Evolutionary conservation across 2,329 filamentous ascomycete species (phyloP).

Genomic region (Chalaropsis thielavioides): DNA sequence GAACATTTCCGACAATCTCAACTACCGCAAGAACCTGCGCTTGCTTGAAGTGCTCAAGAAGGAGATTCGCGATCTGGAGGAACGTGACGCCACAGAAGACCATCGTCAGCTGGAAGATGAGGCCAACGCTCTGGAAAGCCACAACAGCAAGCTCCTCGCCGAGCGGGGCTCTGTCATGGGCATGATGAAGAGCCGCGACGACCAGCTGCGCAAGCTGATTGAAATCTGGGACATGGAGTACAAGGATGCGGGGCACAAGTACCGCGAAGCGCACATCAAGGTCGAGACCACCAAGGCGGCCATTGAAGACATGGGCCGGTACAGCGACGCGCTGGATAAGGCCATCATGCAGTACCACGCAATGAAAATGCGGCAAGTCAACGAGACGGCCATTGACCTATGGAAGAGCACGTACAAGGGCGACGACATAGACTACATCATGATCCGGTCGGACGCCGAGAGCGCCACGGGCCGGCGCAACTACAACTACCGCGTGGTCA

Average conservation of each 20-base stretch:
- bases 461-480: constrained; percentile 55
- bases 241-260: constrained; percentile 63
- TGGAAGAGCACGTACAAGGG: constrained; percentile 96
- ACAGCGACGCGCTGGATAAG: constrained; percentile 72
- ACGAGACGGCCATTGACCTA: constrained; percentile 85
- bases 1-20: constrained; percentile 77
- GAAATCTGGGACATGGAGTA: constrained; percentile 77
- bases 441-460: constrained; percentile 86
- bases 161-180: constrained; percentile 63
- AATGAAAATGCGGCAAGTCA: constrained; percentile 97
- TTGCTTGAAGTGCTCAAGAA: constrained; percentile 50
- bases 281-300: constrained; percentile 86
- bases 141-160: constrained; percentile 54
- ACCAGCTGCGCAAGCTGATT: constrained; percentile 57
- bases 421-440: constrained; percentile 90
- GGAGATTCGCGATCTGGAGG: constrained; percentile 62
- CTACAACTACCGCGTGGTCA: constrained; percentile 96
- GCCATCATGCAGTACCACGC: constrained; percentile 96
- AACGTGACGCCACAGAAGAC: constrained; percentile 69
- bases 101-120: constrained; percentile 60
- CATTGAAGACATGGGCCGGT: constrained; percentile 76
- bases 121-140: constrained; percentile 49
- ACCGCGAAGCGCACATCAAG: constrained; percentile 76
- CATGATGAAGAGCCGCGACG: constrained; percentile 69
- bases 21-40: constrained; percentile 61